phyloP scores from a whole-genome alignment of 257 asterid genomes.

The Solanum sejunctum region DNA sequence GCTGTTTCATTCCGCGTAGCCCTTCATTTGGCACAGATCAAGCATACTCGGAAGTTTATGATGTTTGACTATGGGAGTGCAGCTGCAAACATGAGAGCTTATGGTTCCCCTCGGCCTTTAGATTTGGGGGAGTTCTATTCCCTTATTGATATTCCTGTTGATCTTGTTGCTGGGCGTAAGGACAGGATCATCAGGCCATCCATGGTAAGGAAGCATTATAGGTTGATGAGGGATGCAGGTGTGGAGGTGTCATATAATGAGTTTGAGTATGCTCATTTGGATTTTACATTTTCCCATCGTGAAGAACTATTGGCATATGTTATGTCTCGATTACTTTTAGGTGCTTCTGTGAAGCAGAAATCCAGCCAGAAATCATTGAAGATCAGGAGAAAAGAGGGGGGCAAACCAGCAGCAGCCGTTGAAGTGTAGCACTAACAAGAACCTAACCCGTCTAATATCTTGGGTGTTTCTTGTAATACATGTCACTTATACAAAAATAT shows the following conservation, averaged over 20 bases:
- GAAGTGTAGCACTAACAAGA: neutral
- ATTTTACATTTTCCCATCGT: conserved; percentile 85
- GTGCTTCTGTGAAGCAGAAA: conserved; percentile 28
- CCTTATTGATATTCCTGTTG: conserved; percentile 74
- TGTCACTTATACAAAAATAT: neutral
- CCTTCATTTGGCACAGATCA: conserved; percentile 83
- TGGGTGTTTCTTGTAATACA: neutral
- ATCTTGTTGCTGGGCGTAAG: conserved; percentile 81
- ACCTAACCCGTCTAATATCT: neutral
- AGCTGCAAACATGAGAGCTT: conserved; percentile 50
- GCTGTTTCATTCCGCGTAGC: conserved; percentile 82
- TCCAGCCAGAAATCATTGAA: conserved; percentile 13
- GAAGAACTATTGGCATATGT: conserved; percentile 83
- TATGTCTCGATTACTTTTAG: conserved; percentile 69
- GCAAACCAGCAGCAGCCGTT: neutral
- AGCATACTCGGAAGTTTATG: conserved; percentile 48
- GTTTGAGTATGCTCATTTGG: conserved; percentile 94
- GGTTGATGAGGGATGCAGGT: conserved; percentile 64
- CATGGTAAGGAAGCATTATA: conserved; percentile 79
- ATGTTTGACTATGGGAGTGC: conserved; percentile 85
- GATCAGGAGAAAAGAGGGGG: conserved; percentile 10
- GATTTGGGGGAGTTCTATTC: conserved; percentile 66
- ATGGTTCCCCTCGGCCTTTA: conserved; percentile 66
- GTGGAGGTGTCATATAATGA: conserved; percentile 74
- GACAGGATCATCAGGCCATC: conserved; percentile 79